These are phyloP conservation scores for Exophiala spinifera DNA, from an alignment of 2,329 filamentous ascomycete genomes.

Conservation along the genomic window DNA sequence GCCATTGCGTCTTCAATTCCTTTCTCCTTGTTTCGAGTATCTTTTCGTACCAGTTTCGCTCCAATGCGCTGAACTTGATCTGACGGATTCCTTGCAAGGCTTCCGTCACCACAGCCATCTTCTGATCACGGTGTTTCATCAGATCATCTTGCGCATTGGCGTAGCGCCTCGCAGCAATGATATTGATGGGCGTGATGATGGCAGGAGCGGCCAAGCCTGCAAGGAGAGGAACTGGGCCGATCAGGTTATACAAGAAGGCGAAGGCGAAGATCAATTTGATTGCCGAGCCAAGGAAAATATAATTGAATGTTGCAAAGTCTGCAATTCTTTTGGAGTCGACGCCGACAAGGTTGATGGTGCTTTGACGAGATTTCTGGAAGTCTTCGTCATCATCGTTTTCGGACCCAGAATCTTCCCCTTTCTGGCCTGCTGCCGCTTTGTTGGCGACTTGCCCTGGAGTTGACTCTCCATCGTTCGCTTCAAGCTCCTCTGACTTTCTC, in stretches of 20 bases:
- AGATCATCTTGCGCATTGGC: constrained; percentile 63
- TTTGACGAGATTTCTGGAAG: constrained; percentile 61
- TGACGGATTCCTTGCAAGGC: constrained; percentile 75
- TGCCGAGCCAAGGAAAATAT: constrained; percentile 60
- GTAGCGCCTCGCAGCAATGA: constrained; percentile 64
- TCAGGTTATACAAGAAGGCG: constrained; percentile 62
- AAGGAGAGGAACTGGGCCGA: constrained; percentile 68
- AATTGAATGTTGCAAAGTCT: constrained; percentile 65
- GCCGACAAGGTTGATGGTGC: constrained; percentile 74
- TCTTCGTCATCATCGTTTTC: constrained; percentile 51
- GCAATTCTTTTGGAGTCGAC: constrained; percentile 69
- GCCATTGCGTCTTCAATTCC: constrained; percentile 66
- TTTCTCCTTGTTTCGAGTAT: constrained; percentile 63
- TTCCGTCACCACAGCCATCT: constrained; percentile 72
- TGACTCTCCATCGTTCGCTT: constrained; percentile 24
- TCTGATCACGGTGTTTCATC: constrained; percentile 73
- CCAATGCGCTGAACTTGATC: constrained; percentile 78
- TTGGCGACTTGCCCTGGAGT: constrained; percentile 32
- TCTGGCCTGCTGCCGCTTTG: constrained; percentile 33
- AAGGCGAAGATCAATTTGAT: constrained; percentile 66
- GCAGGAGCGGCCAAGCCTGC: constrained; percentile 64
- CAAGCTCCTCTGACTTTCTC: constrained; percentile 35
- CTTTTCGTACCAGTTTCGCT: constrained; percentile 69
- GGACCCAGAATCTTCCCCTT: constrained; percentile 35
- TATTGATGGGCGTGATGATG: constrained; percentile 65